A percentile compares a stretch with the other conserved stretches of the same genome.
Conservation (phyloP, 73 alveolate genomes). For the Durusdinium trenchii region DNA sequence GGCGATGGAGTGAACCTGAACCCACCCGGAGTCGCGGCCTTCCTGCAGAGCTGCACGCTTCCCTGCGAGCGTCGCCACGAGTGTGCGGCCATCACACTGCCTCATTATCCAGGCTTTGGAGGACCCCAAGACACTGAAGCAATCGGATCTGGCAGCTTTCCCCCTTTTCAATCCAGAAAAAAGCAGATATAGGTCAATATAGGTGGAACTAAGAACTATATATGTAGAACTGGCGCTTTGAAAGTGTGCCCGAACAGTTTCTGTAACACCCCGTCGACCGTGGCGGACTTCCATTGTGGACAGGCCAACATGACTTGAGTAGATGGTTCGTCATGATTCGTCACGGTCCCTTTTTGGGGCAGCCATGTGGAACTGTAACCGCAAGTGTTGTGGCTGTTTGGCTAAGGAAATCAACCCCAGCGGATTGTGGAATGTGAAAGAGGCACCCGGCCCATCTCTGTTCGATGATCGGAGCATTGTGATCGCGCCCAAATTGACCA, state of each 20-base stretch:
- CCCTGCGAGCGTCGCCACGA: constrained; percentile 10
- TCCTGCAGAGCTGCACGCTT: constrained; percentile 1
- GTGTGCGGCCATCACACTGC: background rate
- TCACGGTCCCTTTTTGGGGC: too few species aligned
- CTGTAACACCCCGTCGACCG: too few species aligned
- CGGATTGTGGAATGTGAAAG: constrained; percentile 36
- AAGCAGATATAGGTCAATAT: too few species aligned
- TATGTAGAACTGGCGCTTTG: too few species aligned
- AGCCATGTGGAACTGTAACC: too few species aligned
- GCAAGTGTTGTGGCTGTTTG: background rate
- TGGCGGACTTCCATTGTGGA: too few species aligned
- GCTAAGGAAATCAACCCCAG: constrained; percentile 34
- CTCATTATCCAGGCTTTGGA: constrained; percentile 13
- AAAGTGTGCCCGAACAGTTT: too few species aligned
- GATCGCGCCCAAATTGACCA: constrained; percentile 26
- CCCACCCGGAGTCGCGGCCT: constrained; percentile 4
- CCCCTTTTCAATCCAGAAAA: too few species aligned
- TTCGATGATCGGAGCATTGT: constrained; percentile 44
- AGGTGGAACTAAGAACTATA: too few species aligned
- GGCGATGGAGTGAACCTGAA: background rate
- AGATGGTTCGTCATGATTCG: too few species aligned
- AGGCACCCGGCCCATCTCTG: constrained; percentile 1
- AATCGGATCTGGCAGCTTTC: too few species aligned
- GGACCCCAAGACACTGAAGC: background rate
- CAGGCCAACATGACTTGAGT: too few species aligned